Base-by-base conservation (phyloP, 139 green algal species). In the Yamagishiella unicocca region DNA sequence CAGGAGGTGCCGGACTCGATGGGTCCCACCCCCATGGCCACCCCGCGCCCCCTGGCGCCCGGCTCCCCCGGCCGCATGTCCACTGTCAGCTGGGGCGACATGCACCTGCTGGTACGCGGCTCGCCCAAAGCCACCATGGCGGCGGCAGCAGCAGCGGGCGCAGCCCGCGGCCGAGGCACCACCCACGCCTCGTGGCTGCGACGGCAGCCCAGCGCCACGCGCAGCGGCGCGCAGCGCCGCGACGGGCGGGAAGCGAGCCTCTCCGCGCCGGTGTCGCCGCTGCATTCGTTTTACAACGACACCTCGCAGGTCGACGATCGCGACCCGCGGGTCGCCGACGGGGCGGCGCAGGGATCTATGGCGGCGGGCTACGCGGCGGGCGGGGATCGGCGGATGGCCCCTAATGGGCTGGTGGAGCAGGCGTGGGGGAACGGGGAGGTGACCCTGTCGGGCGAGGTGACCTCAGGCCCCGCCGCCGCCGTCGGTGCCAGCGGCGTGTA, bases 51-150 rank as follows among this genome's bases (percentile, higher is more conserved):
- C 22, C 76, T 35, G 9, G 10, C 66, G 10, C 53, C 55, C 43
- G 29, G 40, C 64, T 68, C 80, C 25, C 46, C 80, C 80, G 54
- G 62, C 80, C 80, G 58, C 43, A 17, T 87, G 33, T 87, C 81
- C 24, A 54, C 81, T 2, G 66, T 87, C 45, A 87, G 81, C 66
- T 87, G 81, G 81, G 81, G 81, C 2, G 81, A 87, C 62, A 25
- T 42, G 25, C 81, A 87, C 46, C 81, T 87, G 66, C 81, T 87
- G 1, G 50, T 4, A 2, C 40, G 79, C 10, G 79, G 79, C 9
- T 54, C 55, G 29, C 58, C 78, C 2, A 31, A 38, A 3, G 35
- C 8, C 54, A 83, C 43, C 29, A 53, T 42, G 68, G 66, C 31
- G 66, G 66, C 66, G 31, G 66, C 66, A 68, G 58, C 17, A 31